phyloP scores from a whole-genome alignment of 192 early-diverging fungal species.

The Mortierella hygrophila region DNA sequence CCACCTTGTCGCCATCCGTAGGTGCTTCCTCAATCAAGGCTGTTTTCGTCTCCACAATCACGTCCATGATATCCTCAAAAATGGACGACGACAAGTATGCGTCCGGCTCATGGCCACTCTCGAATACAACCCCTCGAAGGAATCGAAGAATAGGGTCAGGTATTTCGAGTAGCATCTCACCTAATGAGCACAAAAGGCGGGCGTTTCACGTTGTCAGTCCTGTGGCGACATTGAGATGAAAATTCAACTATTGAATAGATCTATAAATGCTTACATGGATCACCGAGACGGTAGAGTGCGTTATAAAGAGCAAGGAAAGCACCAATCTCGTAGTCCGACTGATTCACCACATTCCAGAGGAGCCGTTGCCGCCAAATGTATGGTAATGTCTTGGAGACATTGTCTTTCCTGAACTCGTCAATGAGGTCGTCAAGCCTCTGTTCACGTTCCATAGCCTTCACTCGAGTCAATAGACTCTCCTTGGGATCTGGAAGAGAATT shows the following conservation, averaged over 20 bases:
- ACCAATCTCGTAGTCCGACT: slow-evolving; percentile 7
- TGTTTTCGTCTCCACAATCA: background rate
- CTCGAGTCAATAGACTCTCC: slow-evolving; percentile 14
- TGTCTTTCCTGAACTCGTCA: slow-evolving; percentile 32
- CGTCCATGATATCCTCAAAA: slow-evolving; percentile 42
- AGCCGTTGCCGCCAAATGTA: slow-evolving; percentile 31
- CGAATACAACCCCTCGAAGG: slow-evolving; percentile 29
- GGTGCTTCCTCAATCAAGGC: background rate
- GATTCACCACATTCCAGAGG: slow-evolving; percentile 15
- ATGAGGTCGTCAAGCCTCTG: slow-evolving; percentile 10
- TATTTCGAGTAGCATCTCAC: slow-evolving; percentile 30
- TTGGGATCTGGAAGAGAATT: slow-evolving; percentile 13
- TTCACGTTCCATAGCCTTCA: slow-evolving; percentile 8
- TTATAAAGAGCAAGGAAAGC: slow-evolving; percentile 22
- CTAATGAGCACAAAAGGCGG: slow-evolving; percentile 1
- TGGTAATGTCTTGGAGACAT: slow-evolving; percentile 8
- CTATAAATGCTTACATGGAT: slow-evolving; percentile 22
- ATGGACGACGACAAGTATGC: slow-evolving; percentile 25
- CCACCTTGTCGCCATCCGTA: background rate
- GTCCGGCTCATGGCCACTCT: slow-evolving; percentile 30
- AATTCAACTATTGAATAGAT: background rate
- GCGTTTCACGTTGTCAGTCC: background rate
- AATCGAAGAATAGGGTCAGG: slow-evolving; percentile 17
- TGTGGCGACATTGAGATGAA: background rate
- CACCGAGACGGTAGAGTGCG: slow-evolving; percentile 25